phyloP scores from a whole-genome alignment of 768 basidiomycete genomes.

The Tylopilus felleus region DNA sequence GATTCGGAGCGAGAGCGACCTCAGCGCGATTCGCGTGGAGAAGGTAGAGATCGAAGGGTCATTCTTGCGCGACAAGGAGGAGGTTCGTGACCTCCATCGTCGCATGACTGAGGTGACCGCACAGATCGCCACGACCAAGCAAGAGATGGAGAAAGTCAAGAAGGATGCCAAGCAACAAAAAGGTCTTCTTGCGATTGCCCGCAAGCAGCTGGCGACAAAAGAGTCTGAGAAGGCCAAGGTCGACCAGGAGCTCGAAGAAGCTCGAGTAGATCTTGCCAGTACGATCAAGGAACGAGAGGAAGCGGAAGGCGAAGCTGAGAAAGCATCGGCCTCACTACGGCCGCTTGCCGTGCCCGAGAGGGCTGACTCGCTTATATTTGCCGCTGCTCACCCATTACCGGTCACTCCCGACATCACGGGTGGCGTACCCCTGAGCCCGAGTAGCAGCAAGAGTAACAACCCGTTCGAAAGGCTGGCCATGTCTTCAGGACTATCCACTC shows the following conservation, averaged over 20 bases:
- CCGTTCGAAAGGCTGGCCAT: conserved; percentile 78
- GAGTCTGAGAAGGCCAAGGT: conserved; percentile 72
- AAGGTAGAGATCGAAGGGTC: conserved; percentile 88
- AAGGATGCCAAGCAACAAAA: conserved; percentile 97
- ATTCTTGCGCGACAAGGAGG: conserved; percentile 91
- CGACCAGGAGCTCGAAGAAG: conserved; percentile 71
- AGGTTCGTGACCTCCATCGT: conserved; percentile 79
- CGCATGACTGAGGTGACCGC: conserved; percentile 78
- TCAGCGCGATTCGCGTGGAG: conserved; percentile 84
- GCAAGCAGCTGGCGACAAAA: conserved; percentile 86
- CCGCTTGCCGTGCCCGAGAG: conserved; percentile 26
- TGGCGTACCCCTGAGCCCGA: conserved; percentile 39
- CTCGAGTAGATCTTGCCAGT: conserved; percentile 48
- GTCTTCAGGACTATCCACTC: conserved; percentile 37
- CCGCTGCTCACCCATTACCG: conserved; percentile 72
- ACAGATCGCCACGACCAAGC: conserved; percentile 67
- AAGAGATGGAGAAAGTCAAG: conserved; percentile 79
- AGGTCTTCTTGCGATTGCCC: conserved; percentile 89
- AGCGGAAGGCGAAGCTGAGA: conserved; percentile 47
- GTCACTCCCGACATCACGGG: conserved; percentile 60
- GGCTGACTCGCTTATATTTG: conserved; percentile 48
- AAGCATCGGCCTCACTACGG: conserved; percentile 13
- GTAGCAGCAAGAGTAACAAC: conserved; percentile 74
- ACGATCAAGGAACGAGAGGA: conserved; percentile 54
- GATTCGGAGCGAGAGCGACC: conserved; percentile 87